phyloP scores from a whole-genome alignment of 2,329 filamentous ascomycete genomes.

The Chaetomiaceae sp. region DNA sequence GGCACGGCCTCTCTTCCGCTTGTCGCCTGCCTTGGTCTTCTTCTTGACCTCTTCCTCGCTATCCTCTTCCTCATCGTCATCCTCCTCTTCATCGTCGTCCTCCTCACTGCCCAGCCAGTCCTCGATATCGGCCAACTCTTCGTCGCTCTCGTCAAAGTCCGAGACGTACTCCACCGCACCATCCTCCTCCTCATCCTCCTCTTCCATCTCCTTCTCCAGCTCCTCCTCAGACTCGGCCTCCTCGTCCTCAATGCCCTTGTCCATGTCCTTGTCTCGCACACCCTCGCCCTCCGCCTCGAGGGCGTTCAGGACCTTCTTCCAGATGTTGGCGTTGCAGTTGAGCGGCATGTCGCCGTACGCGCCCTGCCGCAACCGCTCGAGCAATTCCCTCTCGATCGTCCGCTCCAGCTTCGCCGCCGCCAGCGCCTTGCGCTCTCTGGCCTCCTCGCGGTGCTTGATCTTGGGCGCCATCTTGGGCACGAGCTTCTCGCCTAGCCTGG shows the following conservation, averaged over 20 bases:
- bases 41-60: conserved; percentile 43
- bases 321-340: conserved; percentile 91
- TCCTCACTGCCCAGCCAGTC: conserved; percentile 86
- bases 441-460: conserved; percentile 70
- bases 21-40: conserved; percentile 55
- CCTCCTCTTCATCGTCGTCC: conserved; percentile 54
- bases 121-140: conserved; percentile 75
- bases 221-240: conserved; percentile 65
- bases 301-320: conserved; percentile 92
- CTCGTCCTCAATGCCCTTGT: conserved; percentile 79
- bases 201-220: conserved; percentile 58
- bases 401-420: conserved; percentile 89
- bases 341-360: conserved; percentile 92
- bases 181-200: conserved; percentile 69
- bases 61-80: conserved; percentile 50
- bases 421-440: conserved; percentile 65
- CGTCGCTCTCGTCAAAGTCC: conserved; percentile 80
- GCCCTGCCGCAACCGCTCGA: conserved; percentile 84
- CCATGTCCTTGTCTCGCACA: conserved; percentile 77
- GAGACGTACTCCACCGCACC: conserved; percentile 88
- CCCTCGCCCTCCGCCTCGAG: conserved; percentile 86
- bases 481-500: conserved; percentile 79
- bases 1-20: conserved; percentile 48
- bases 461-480: conserved; percentile 91
- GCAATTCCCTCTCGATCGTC: conserved; percentile 90